Evolutionary conservation across 805 yeast species (phyloP).

Genomic region (Diddensiella santjacobensis): DNA sequence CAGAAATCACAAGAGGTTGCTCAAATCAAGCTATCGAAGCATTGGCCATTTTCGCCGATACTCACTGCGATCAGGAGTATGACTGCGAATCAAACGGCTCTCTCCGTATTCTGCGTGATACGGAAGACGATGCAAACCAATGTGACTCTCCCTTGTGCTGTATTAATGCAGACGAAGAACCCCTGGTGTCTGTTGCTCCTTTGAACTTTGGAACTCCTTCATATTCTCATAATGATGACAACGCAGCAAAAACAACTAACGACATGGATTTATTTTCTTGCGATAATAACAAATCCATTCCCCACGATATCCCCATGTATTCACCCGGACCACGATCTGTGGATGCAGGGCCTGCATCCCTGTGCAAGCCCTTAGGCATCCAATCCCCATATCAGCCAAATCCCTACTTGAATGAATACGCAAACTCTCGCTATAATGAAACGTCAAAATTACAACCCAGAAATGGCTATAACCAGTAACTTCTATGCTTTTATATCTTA

Average conservation of each 20-base stretch:
- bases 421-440: background rate
- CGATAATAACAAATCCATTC: background rate
- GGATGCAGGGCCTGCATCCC: background rate
- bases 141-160: background rate
- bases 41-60: background rate
- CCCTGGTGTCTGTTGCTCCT: background rate
- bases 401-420: background rate
- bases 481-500: no score
- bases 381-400: background rate
- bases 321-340: background rate
- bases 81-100: background rate
- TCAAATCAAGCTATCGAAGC: background rate
- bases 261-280: background rate
- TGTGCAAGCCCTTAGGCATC: background rate
- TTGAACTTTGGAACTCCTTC: background rate
- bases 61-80: background rate
- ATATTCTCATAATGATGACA: background rate
- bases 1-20: conserved; percentile 4
- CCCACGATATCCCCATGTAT: background rate
- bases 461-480: no score
- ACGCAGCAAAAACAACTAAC: background rate
- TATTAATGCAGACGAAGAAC: background rate
- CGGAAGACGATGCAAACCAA: background rate
- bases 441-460: no score
- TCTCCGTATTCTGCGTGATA: background rate